Evolutionary conservation across 768 basidiomycete genomes (phyloP).

Genomic region (Sistotremastrum suecicum): DNA sequence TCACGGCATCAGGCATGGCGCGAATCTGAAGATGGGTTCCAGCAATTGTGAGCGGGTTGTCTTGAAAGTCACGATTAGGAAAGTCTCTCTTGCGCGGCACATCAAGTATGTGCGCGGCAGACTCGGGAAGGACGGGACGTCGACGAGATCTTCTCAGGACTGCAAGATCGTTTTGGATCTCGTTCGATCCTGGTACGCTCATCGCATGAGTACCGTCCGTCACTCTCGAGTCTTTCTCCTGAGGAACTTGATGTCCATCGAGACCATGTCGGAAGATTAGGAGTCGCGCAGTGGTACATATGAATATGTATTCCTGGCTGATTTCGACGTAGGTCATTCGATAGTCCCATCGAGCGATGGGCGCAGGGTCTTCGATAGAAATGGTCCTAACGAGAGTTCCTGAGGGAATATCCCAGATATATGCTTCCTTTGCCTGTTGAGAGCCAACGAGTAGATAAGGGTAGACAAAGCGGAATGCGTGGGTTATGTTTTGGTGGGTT

Average conservation of each 20-base stretch:
- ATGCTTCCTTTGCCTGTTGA: slow-evolving; percentile 22
- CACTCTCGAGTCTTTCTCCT: slow-evolving; percentile 29
- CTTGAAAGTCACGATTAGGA: too few species aligned
- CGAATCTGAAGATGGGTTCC: too few species aligned
- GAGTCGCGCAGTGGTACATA: slow-evolving; percentile 36
- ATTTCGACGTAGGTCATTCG: slow-evolving; percentile 54
- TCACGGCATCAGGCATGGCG: too few species aligned
- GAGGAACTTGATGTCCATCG: slow-evolving; percentile 12
- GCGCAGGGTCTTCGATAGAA: slow-evolving; percentile 2
- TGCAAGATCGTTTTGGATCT: too few species aligned
- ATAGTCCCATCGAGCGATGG: slow-evolving; percentile 1
- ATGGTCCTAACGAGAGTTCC: slow-evolving; percentile 36
- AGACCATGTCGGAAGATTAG: slow-evolving; percentile 27
- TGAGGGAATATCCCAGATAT: slow-evolving; percentile 48
- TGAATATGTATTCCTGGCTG: slow-evolving; percentile 38
- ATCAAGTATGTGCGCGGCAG: not conserved
- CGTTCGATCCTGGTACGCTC: not conserved
- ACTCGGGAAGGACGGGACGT: not conserved
- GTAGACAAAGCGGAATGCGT: slow-evolving; percentile 54
- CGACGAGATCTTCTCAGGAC: not conserved
- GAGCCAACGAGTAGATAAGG: slow-evolving; percentile 46
- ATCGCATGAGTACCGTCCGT: slow-evolving; percentile 17
- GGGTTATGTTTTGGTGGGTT: slow-evolving; percentile 24
- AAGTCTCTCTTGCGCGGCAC: not conserved
- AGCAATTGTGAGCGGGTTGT: too few species aligned